A percentile compares a stretch with the other conserved stretches of the same genome.
phyloP scores from a whole-genome alignment of 345 rosid species.

The Eucalyptus marginata region DNA sequence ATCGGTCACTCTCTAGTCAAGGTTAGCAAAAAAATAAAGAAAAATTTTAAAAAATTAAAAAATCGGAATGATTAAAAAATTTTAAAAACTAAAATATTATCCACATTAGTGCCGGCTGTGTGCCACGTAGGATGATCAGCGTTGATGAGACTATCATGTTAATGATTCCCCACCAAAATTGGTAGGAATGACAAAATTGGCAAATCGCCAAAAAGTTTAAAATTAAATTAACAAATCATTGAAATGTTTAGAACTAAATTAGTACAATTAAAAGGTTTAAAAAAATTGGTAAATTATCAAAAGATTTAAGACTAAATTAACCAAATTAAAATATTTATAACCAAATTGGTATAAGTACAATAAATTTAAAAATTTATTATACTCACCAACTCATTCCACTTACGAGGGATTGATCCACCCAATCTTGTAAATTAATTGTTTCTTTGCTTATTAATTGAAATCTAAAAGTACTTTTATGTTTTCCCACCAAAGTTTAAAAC shows the following conservation, averaged over 20 bases:
- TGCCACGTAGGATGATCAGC: rapidly evolving
- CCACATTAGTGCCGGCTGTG: rapidly evolving
- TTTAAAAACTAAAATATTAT: background rate
- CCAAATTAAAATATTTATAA: too few species aligned
- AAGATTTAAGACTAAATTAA: too few species aligned
- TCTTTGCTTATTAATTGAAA: background rate
- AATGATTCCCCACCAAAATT: rapidly evolving
- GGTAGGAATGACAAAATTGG: background rate
- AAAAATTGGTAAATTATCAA: background rate
- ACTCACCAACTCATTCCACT: background rate
- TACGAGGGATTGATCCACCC: background rate
- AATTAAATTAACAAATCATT: rapidly evolving
- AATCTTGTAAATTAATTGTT: background rate
- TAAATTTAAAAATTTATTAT: background rate
- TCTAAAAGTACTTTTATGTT: background rate
- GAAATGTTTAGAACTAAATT: background rate
- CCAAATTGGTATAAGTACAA: background rate
- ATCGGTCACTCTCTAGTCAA: background rate
- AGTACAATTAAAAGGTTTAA: background rate
- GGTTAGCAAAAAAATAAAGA: background rate
- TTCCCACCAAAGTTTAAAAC: background rate
- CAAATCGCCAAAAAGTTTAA: background rate
- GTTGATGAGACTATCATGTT: background rate
- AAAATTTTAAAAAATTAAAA: too few species aligned
- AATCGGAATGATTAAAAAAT: too few species aligned